Evolutionary conservation across 495 filamentous ascomycete species (phyloP).

Genomic region (Tuber aestivum): DNA sequence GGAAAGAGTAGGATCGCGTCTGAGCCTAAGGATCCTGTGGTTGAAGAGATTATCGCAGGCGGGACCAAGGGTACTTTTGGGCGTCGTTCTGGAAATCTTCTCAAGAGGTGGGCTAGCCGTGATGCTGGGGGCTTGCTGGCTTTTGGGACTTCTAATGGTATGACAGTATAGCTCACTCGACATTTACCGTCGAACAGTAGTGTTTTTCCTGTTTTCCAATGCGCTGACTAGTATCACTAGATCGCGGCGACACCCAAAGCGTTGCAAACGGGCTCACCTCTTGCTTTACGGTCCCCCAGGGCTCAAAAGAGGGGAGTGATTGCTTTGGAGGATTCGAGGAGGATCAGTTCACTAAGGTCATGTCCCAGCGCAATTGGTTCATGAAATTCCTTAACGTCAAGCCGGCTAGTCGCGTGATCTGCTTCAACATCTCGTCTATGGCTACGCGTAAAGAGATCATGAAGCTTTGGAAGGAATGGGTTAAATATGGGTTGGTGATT

Average conservation of each 20-base stretch:
- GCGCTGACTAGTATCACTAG: slow-evolving; percentile 15
- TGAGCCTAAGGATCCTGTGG: not conserved
- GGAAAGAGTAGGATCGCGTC: slow-evolving; percentile 11
- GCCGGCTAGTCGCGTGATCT: slow-evolving; percentile 65
- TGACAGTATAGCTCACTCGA: not conserved
- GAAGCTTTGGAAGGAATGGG: slow-evolving; percentile 69
- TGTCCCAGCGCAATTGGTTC: slow-evolving; percentile 68
- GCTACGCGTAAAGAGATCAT: slow-evolving; percentile 69
- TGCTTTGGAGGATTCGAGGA: slow-evolving; percentile 10
- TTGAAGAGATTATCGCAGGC: not conserved
- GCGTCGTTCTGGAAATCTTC: slow-evolving; percentile 25
- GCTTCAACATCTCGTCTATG: slow-evolving; percentile 62
- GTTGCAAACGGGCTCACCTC: not conserved
- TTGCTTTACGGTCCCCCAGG: slow-evolving; percentile 12
- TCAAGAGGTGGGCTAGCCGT: slow-evolving; percentile 31
- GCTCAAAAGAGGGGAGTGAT: slow-evolving; percentile 18
- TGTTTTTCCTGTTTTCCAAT: not conserved
- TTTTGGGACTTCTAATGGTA: not conserved
- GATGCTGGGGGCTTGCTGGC: slow-evolving; percentile 12
- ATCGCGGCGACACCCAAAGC: slow-evolving; percentile 15
- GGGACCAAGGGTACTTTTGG: slow-evolving; percentile 25
- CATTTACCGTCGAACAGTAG: not conserved
- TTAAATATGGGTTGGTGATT: slow-evolving; percentile 68
- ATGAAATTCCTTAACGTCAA: slow-evolving; percentile 83
- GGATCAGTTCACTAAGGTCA: slow-evolving; percentile 36